Evolutionary conservation across 495 filamentous ascomycete species (phyloP).

Genomic region (Aspergillus haitiensis): DNA sequence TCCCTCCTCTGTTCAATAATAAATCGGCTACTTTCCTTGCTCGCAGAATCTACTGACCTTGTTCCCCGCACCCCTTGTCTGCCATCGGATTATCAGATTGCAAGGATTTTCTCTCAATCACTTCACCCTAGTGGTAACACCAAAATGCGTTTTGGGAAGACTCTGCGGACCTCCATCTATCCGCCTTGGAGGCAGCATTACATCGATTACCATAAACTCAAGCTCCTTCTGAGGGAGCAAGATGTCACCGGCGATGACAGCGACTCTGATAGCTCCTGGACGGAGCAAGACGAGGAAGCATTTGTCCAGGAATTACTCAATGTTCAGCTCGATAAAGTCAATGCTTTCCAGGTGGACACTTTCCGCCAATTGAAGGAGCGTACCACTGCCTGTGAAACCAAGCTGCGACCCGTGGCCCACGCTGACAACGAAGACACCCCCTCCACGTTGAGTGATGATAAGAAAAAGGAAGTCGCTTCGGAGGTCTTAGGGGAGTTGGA

Average conservation of each 20-base stretch:
- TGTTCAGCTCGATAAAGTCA: conserved; percentile 91
- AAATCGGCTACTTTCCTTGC: neutral
- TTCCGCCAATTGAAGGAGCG: conserved; percentile 69
- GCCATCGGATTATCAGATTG: conserved; percentile 6
- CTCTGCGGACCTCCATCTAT: conserved; percentile 75
- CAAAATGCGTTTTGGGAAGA: conserved; percentile 91
- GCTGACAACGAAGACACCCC: conserved; percentile 31
- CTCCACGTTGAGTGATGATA: conserved; percentile 33
- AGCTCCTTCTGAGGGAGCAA: conserved; percentile 76
- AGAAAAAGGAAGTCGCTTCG: conserved; percentile 56
- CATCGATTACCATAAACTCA: conserved; percentile 92
- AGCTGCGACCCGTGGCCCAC: conserved; percentile 49
- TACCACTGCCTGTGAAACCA: conserved; percentile 54
- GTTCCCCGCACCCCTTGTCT: neutral
- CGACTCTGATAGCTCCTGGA: conserved; percentile 67
- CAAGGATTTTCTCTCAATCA: too few species aligned
- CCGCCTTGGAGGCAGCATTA: conserved; percentile 89
- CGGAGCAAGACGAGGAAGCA: conserved; percentile 87
- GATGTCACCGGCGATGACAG: conserved; percentile 50
- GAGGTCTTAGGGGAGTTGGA: conserved; percentile 80
- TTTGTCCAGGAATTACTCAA: conserved; percentile 97
- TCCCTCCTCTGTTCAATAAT: neutral
- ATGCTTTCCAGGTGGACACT: conserved; percentile 79
- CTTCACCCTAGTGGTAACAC: neutral
- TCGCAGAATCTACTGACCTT: neutral